Conservation (phyloP, 2,329 filamentous ascomycete species). For the Ramularia endophylla region DNA sequence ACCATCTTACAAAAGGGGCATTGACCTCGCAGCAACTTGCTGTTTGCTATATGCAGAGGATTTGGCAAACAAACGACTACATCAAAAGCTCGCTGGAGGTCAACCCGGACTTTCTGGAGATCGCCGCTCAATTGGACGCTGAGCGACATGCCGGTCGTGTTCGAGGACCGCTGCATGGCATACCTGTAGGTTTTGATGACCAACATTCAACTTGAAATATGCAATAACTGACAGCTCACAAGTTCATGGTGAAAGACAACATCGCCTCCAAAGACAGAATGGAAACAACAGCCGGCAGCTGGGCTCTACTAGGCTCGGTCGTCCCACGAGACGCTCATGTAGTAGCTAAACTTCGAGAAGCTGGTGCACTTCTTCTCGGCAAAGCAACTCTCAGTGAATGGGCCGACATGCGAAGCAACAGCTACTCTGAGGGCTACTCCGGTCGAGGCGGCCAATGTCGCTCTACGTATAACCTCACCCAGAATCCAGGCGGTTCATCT, state of each 20-base stretch:
- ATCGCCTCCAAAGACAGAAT: constrained; percentile 63
- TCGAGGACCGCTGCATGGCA: constrained; percentile 65
- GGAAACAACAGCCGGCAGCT: constrained; percentile 68
- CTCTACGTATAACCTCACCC: constrained; percentile 62
- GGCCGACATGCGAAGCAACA: constrained; percentile 64
- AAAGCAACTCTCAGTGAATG: constrained; percentile 68
- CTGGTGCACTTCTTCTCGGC: constrained; percentile 64
- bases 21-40: constrained; percentile 55
- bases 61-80: constrained; percentile 58
- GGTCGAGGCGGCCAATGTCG: constrained; percentile 58
- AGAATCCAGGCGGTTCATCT: constrained; percentile 63
- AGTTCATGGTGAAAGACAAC: constrained; percentile 67
- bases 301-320: constrained; percentile 58
- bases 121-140: constrained; percentile 55
- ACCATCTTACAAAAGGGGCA: constrained; percentile 47
- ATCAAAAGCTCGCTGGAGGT: constrained; percentile 57
- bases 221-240: too few relatives aligned
- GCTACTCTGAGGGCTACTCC: constrained; percentile 64
- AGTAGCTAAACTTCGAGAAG: constrained; percentile 54
- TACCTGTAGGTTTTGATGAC: constrained; percentile 41
- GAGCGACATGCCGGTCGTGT: constrained; percentile 53
- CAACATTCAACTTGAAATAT: too few relatives aligned
- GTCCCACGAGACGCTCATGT: constrained; percentile 64
- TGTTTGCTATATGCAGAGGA: constrained; percentile 57
- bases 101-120: constrained; percentile 61